A percentile compares a stretch with the other conserved stretches of the same genome.
phyloP scores from a whole-genome alignment of 345 rosid species.

The Hypericum perforatum region DNA sequence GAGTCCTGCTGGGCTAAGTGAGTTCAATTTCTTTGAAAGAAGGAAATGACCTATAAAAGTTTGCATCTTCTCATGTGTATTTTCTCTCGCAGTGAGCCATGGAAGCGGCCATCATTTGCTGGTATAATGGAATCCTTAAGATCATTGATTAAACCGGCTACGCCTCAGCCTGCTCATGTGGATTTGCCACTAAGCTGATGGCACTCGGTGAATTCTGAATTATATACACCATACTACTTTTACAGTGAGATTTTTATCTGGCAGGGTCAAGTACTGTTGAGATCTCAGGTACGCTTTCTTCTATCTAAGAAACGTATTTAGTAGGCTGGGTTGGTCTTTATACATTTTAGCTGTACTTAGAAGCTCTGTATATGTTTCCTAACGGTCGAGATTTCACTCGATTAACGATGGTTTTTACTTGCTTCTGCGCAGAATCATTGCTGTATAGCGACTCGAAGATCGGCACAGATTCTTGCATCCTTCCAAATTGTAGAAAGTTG shows the following conservation, averaged over 20 bases:
- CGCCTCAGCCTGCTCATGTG: slow-evolving; percentile 44
- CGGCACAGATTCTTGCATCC: slow-evolving; percentile 5
- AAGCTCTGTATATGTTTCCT: too few species aligned
- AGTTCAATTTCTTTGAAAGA: slow-evolving; percentile 15
- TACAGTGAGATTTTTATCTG: slow-evolving; percentile 32
- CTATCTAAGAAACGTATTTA: too few species aligned
- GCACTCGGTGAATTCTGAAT: slow-evolving; percentile 16
- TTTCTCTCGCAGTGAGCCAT: slow-evolving; percentile 56
- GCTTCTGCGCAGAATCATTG: slow-evolving; percentile 27
- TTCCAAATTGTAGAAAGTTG: slow-evolving; percentile 22
- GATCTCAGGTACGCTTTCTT: too few species aligned
- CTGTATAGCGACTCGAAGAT: slow-evolving; percentile 25
- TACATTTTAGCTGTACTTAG: too few species aligned
- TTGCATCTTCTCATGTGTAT: slow-evolving; percentile 5
- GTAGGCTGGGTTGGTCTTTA: too few species aligned
- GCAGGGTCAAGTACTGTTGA: not conserved
- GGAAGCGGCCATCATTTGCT: slow-evolving; percentile 95
- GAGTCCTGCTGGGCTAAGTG: slow-evolving; percentile 94
- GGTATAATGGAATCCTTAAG: slow-evolving; percentile 71
- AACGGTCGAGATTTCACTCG: too few species aligned
- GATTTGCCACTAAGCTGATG: slow-evolving; percentile 41
- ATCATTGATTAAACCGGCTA: slow-evolving; percentile 56
- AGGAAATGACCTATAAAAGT: not conserved
- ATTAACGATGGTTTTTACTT: not conserved
- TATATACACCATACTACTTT: slow-evolving; percentile 62